Evolutionary conservation across 306 rosid genomes (phyloP), one percentile per base, ranked within the genome.

Genomic region (Phaseolus lunatus): DNA sequence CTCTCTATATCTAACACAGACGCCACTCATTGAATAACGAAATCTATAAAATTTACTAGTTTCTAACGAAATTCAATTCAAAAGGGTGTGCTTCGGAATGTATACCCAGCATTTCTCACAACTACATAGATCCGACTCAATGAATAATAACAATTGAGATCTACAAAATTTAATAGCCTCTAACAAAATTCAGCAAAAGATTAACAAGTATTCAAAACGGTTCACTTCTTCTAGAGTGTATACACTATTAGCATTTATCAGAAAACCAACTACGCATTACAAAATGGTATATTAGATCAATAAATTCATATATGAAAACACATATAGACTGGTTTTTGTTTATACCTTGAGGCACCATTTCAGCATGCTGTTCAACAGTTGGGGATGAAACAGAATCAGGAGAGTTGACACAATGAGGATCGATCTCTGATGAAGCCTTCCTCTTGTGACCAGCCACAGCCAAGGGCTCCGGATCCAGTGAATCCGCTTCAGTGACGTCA

Each of bases 391-490:
- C 5, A 26, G 65, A 10, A 58, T 3, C 15, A 11, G 37, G 9
- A 7, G 19, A 10, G 16, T 54, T 10, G 65, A 14, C 18, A 26
- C 5, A 18, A 7, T 24, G 16, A 56, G 33, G 23, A 35, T 13
- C 19, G 7, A 35, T 33, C 1, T 64, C 48, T 10, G 9, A n/a
- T 3, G 57, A 67, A 24, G 78, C 47, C 58, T 59, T 74, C 5
- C 71, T 13, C 62, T 62, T 75, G 22, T 44, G 72, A 67, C 54
- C 20, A 20, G 20, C 44, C 58, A 19, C 14, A 59, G 18, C 31
- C 47, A 41, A 6, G 49, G 80, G 70, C 1, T 54, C 10, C 14
- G 2, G 54, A 48, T 54, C 26, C 2, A 3, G 16, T 20, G 27
- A 2, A 9, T 9, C 31, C 15, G 15, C 8, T 56, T 56, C 13